Base-by-base conservation (phyloP, 331 rosid genomes). In the Prunus yedoensis region DNA sequence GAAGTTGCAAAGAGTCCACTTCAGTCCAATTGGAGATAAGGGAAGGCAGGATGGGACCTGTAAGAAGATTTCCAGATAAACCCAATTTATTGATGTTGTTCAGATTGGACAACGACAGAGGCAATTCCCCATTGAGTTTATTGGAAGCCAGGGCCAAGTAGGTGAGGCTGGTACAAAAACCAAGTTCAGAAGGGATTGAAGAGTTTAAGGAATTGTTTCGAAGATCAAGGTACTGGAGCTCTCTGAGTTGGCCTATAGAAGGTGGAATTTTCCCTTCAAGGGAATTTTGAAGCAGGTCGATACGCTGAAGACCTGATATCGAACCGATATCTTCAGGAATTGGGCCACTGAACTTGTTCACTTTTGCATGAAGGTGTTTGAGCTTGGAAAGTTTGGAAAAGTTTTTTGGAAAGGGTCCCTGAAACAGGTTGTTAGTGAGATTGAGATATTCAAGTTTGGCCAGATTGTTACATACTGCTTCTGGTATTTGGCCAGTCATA, bases 111-210 rank as follows among this genome's bases (percentile, higher is more conserved):
- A 89, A 66, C 27, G 90, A 80, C 46, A 76, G 21, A 80, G 97
- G 97, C 66, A 89, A 35, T 17, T 52, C 77, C 51, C 91, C 92
- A 13, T 50, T 77, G 28, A 91, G 82, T 47, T 52, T 45, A 78
- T 91, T 91, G 8, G 0, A 2, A 16, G 93, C 86, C 53, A 92
- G 71, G 38, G 88, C 77, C 79, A 92, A 53, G 56, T n/a, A 71
- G 38, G 80, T 77, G 45, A 92, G 89, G 35, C 85, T 84, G 32
- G 69, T 84, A 60, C 91, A 92, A 27, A 23, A 54, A 68, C 91
- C 93, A 51, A 92, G 87, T 73, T 90, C 91, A 11, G 79, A 79
- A 66, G 97, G 92, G 20, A 92, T 72, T 52, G 85, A 18, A 67
- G 84, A 87, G 67, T 85, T 85, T 28, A 88, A 84, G 3, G 21